These are phyloP conservation scores for Hysterium pulicare DNA, from an alignment of 2,329 filamentous ascomycete species.

Conservation along the genomic window DNA sequence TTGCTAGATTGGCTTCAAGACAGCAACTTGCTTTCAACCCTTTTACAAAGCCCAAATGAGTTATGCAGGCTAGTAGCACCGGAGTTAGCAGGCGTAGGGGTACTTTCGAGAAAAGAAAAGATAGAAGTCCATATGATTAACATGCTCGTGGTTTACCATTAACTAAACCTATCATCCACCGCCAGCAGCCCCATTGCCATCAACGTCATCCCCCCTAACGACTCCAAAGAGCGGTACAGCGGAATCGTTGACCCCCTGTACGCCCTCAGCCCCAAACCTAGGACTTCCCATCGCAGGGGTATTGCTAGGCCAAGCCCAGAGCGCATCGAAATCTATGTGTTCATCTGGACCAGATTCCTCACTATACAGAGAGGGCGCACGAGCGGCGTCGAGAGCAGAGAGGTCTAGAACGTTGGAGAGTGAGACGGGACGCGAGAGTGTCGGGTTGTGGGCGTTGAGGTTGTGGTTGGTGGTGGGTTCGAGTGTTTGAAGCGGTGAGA, in stretches of 20 bases:
- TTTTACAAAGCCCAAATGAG: too few species aligned
- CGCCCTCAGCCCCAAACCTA: conserved; percentile 8
- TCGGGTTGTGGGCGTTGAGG: conserved; percentile 1
- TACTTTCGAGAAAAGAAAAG: too few species aligned
- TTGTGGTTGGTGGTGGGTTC: background rate
- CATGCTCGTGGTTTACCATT: too few species aligned
- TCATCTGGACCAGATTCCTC: conserved; percentile 35
- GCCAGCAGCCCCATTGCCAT: background rate
- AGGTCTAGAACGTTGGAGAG: conserved; percentile 38
- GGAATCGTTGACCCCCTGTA: conserved; percentile 26
- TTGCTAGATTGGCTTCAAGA: too few species aligned
- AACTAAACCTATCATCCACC: too few species aligned
- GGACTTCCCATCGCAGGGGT: conserved; percentile 32
- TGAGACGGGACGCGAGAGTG: conserved; percentile 18
- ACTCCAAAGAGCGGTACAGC: conserved; percentile 36
- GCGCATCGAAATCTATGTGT: conserved; percentile 40
- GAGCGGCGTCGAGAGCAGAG: conserved; percentile 31
- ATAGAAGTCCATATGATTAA: too few species aligned
- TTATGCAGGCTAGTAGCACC: too few species aligned
- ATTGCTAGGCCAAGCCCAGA: conserved; percentile 41
- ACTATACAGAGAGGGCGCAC: conserved; percentile 28
- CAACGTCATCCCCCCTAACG: conserved; percentile 7
- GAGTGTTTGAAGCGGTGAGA: background rate
- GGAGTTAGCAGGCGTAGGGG: too few species aligned
- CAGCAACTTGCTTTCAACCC: too few species aligned